A percentile compares a stretch with the other conserved stretches of the same genome.
These are phyloP conservation scores for Globisporangium paroecandrum DNA, from an alignment of 352 stramenopile genomes.

Conservation along the genomic window DNA sequence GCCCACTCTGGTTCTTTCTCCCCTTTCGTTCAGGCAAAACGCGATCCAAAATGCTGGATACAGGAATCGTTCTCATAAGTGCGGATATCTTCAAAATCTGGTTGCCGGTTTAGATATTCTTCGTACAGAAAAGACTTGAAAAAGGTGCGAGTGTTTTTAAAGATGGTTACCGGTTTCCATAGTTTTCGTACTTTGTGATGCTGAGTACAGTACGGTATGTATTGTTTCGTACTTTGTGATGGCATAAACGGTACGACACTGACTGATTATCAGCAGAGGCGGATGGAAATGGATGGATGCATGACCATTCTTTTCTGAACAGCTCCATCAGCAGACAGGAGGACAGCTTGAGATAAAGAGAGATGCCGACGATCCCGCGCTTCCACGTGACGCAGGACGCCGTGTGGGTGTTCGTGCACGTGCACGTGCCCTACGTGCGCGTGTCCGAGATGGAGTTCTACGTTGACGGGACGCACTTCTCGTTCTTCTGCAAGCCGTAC, in stretches of 20 bases:
- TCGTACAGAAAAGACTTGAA: neutral
- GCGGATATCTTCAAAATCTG: neutral
- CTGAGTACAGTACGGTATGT: neutral
- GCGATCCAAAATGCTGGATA: slow-evolving; percentile 2
- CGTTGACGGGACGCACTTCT: slow-evolving; percentile 88
- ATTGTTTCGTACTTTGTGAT: neutral
- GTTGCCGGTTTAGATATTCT: neutral
- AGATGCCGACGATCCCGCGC: slow-evolving; percentile 75
- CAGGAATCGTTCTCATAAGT: neutral
- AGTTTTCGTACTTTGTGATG: neutral
- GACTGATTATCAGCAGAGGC: slow-evolving; percentile 1
- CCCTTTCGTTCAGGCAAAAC: slow-evolving; percentile 2
- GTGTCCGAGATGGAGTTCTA: slow-evolving; percentile 92
- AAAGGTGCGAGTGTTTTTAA: neutral
- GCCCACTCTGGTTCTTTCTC: neutral
- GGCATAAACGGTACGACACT: neutral
- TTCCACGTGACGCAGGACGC: slow-evolving; percentile 85
- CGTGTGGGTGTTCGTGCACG: slow-evolving; percentile 81
- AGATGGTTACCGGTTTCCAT: neutral
- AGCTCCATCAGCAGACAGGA: neutral
- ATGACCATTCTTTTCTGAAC: neutral
- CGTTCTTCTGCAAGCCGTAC: slow-evolving; percentile 97
- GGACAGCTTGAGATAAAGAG: neutral
- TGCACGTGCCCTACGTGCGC: slow-evolving; percentile 88
- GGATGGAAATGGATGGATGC: slow-evolving; percentile 8